A percentile compares a stretch with the other conserved stretches of the same genome.
phyloP scores from a whole-genome alignment of 2,329 filamentous ascomycete genomes.

The Malbranchea cinnamomea region DNA sequence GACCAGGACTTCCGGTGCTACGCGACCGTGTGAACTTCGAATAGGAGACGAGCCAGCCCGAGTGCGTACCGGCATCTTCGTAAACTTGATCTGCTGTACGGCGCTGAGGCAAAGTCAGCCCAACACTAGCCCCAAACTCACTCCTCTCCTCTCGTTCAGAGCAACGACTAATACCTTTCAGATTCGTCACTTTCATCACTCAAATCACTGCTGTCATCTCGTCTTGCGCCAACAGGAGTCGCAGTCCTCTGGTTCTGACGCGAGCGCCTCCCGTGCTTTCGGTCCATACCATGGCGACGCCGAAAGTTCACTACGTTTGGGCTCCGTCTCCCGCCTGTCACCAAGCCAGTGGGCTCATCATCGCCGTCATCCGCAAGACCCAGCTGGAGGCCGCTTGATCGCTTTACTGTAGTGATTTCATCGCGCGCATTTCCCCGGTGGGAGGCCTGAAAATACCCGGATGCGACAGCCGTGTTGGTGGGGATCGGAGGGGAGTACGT shows the following conservation, averaged over 20 bases:
- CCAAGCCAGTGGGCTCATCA: conserved; percentile 48
- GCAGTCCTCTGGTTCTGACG: conserved; percentile 17
- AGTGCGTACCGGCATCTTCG: conserved; percentile 80
- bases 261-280: conserved; percentile 6
- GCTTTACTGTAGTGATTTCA: no score
- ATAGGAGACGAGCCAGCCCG: conserved; percentile 81
- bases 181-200: conserved; percentile 54
- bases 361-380: conserved; percentile 35
- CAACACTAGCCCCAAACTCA: conserved; percentile 15
- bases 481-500: conserved; percentile 54
- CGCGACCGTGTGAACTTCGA: conserved; percentile 35
- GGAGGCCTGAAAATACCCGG: conserved; percentile 44
- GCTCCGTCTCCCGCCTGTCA: conserved; percentile 38
- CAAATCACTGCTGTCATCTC: conserved; percentile 51
- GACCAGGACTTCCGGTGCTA: conserved; percentile 34
- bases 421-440: conserved; percentile 3
- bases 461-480: conserved; percentile 39
- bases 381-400: conserved; percentile 13
- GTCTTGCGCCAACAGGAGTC: conserved; percentile 33
- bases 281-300: conserved; percentile 12
- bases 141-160: conserved; percentile 29
- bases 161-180: no score
- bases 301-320: conserved; percentile 42
- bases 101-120: conserved; percentile 29
- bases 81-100: conserved; percentile 84